These are phyloP conservation scores for Colletotrichum sp. DNA, from an alignment of 2,329 filamentous ascomycete species.

Conservation along the genomic window DNA sequence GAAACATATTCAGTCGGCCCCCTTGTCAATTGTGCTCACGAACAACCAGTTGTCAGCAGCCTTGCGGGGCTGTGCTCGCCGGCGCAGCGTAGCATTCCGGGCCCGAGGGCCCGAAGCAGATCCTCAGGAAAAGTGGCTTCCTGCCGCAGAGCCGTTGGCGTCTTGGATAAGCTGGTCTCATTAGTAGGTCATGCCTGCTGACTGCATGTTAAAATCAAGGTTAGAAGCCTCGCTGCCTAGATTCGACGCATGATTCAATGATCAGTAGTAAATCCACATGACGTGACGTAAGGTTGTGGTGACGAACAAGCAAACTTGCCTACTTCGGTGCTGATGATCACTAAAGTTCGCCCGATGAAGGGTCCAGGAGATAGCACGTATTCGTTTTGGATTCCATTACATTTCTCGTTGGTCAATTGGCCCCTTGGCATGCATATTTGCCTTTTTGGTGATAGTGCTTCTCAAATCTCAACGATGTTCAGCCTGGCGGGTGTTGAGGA, in stretches of 20 bases:
- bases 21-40: not conserved
- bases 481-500: not conserved
- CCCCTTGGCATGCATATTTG: not conserved
- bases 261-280: not conserved
- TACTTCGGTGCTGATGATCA: not conserved
- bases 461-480: not conserved
- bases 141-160: not conserved
- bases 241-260: not conserved
- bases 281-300: not conserved
- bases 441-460: not conserved
- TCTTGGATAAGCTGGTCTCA: not conserved
- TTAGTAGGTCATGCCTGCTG: not conserved
- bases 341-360: not conserved
- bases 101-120: not conserved
- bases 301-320: not conserved
- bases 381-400: not conserved
- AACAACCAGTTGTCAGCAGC: not conserved
- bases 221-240: not conserved
- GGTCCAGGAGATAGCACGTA: not conserved
- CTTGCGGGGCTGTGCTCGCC: not conserved
- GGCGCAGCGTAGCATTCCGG: not conserved
- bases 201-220: not conserved
- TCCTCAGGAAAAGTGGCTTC: accelerated
- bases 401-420: not conserved
- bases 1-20: no score